These are phyloP conservation scores for Aspergillus hancockii DNA, from an alignment of 495 filamentous ascomycete genomes.

Conservation along the genomic window DNA sequence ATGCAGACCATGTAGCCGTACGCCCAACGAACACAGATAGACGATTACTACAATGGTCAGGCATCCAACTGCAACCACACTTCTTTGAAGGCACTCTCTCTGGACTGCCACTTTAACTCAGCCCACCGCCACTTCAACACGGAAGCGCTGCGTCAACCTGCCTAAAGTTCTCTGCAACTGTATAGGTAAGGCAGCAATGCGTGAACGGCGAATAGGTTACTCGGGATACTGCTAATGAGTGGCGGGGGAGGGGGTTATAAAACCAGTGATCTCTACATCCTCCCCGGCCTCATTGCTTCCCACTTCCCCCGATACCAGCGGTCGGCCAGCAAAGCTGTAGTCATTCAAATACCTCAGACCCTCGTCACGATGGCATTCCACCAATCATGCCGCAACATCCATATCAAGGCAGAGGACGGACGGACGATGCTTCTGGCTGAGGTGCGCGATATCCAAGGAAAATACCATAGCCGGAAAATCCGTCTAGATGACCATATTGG, in stretches of 20 bases:
- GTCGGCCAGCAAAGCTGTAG: not conserved
- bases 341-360: not conserved
- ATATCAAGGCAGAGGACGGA: slow-evolving; percentile 14
- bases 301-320: not conserved
- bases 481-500: slow-evolving; percentile 24
- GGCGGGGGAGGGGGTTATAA: not conserved
- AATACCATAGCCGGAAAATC: slow-evolving; percentile 9
- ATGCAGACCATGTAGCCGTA: no score
- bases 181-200: not conserved
- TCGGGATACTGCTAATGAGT: not conserved
- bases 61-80: no score
- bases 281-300: not conserved
- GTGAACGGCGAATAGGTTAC: not conserved
- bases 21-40: no score
- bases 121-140: no score
- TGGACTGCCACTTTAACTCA: no score
- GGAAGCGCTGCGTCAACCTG: no score
- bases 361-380: slow-evolving; percentile 24
- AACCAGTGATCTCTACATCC: not conserved
- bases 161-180: not conserved
- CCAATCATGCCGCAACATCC: slow-evolving; percentile 16
- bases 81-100: no score
- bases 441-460: slow-evolving; percentile 10
- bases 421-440: slow-evolving; percentile 15
- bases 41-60: no score